These are phyloP conservation scores for Tolypocladium tropicale DNA, from an alignment of 2,329 filamentous ascomycete genomes.

Conservation along the genomic window DNA sequence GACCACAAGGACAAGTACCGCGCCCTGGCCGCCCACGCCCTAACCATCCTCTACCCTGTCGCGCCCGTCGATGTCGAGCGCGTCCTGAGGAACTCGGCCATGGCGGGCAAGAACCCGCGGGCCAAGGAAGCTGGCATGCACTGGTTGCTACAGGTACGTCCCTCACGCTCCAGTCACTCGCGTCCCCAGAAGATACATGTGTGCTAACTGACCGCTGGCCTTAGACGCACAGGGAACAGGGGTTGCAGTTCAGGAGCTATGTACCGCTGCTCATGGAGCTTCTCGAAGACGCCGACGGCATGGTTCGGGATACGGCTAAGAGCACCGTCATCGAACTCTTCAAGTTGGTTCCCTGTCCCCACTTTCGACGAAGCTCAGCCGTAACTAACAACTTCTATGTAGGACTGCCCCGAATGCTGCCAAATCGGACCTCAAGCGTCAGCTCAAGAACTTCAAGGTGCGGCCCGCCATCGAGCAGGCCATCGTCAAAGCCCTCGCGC, in stretches of 20 bases:
- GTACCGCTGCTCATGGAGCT: conserved; percentile 76
- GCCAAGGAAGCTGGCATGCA: conserved; percentile 78
- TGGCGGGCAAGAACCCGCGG: conserved; percentile 70
- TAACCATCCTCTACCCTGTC: conserved; percentile 66
- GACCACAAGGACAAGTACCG: conserved; percentile 83
- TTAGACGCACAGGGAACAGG: conserved; percentile 72
- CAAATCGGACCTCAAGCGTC: conserved; percentile 80
- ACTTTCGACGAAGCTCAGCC: neutral
- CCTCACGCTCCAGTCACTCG: neutral
- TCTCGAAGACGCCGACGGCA: conserved; percentile 81
- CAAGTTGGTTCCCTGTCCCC: conserved; percentile 35
- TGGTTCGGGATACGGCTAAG: conserved; percentile 78
- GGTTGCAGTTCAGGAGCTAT: conserved; percentile 71
- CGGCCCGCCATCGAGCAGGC: conserved; percentile 75
- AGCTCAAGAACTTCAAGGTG: conserved; percentile 75
- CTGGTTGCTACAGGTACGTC: conserved; percentile 66
- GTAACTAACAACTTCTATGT: neutral
- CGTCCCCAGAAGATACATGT: neutral
- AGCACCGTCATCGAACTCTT: conserved; percentile 79
- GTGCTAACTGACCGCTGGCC: neutral
- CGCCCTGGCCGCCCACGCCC: conserved; percentile 59
- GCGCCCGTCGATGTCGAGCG: conserved; percentile 67
- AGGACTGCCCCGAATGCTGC: conserved; percentile 71
- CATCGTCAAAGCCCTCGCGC: conserved; percentile 65
- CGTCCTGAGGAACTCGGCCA: conserved; percentile 65